Base-by-base conservation (phyloP, 2,329 filamentous ascomycete genomes). In the Trichophyton benhamiae region DNA sequence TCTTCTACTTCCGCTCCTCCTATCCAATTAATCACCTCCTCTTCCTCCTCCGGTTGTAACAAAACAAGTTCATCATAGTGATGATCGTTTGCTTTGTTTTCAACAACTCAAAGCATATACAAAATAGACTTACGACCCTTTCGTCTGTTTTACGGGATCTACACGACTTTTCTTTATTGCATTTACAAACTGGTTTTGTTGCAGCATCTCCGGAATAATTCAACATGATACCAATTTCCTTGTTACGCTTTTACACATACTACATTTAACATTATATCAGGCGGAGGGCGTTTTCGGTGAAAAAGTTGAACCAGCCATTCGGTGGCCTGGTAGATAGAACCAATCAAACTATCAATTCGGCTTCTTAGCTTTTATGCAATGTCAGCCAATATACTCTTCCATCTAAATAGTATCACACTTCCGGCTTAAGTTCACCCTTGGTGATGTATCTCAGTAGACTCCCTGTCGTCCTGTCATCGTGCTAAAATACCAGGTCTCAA, bases 51-150 rank as follows among this genome's bases (percentile, higher is more conserved):
- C 64, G 65, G 58, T 58, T 60, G 52, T 55, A 63, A 60, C 62
- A 53, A 53, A 53, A 53, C 48, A 53, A 53, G 48, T 53, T 63
- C 70, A 67, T 75, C 70, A 76, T 71, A 73, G 71, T 75, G 74
- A 76, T 71, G 72, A 74, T 70, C 73, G 33, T 53, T 69, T 69
- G 73, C 75, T 77, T 77, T 77, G 74, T 76, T 76, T 75, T 78
- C 76, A 78, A 78, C 76, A 78, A 78, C 73, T 76, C 75, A 76
- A 76, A 75, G 75, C 75, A 74, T 68, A 55, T 33, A 60, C 63
- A 65, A 65, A 62, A 65, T 38, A 60, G 58, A 62, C 68, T 70
- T 67, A 67, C 68, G 66, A 66, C 68, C 68, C 3, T 30, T 22
- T 41, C 30, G 55, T 38, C 38, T 36, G 55, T 38, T 57, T 57